Conservation (phyloP, 192 early-diverging fungal species). For the Umbelopsis vinacea region DNA sequence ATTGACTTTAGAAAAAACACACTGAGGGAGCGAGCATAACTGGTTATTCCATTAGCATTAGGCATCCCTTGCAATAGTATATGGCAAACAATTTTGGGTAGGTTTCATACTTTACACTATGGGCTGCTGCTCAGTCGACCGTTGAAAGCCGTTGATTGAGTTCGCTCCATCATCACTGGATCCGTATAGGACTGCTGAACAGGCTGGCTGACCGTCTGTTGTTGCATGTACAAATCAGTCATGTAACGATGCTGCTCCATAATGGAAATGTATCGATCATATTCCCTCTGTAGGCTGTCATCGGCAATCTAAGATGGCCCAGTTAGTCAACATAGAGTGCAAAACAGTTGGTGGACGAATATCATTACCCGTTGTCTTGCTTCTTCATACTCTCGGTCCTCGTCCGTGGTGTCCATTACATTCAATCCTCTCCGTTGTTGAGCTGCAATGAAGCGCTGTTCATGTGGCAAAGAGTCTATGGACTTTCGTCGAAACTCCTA, state of each 20-base stretch:
- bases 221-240: conserved; percentile 10
- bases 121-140: not conserved
- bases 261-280: not conserved
- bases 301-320: not conserved
- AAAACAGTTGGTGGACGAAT: not conserved
- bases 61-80: too few species aligned
- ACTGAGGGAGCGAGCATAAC: too few species aligned
- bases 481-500: conserved; percentile 21
- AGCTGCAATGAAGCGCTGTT: conserved; percentile 8
- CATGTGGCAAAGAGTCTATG: not conserved
- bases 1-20: too few species aligned
- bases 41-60: too few species aligned
- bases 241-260: conserved; percentile 16
- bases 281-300: not conserved
- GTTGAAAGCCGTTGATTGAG: not conserved
- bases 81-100: too few species aligned
- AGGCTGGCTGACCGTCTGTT: not conserved
- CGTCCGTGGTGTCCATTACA: conserved; percentile 11
- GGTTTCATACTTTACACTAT: not conserved
- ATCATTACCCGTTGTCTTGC: conserved; percentile 10
- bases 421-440: conserved; percentile 10
- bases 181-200: not conserved
- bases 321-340: not conserved
- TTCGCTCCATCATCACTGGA: conserved; percentile 15
- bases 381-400: conserved; percentile 14